Evolutionary conservation across 768 basidiomycete species (phyloP).

Genomic region (Xerocomus spinulosus): DNA sequence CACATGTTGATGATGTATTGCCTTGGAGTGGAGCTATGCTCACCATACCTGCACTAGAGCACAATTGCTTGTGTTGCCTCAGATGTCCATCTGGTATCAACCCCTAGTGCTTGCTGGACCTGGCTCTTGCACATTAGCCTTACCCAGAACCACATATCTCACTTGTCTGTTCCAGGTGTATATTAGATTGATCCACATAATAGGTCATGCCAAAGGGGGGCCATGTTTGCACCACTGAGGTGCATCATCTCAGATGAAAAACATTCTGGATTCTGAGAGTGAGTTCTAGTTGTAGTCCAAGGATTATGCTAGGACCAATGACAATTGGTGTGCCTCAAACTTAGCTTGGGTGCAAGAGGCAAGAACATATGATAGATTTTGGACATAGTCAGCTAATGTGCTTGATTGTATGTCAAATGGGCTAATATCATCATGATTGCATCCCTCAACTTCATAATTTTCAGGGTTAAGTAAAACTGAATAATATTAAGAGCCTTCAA

Average conservation of each 20-base stretch:
- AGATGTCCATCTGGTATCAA: not conserved
- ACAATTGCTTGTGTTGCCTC: not conserved
- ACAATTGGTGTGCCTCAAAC: not conserved
- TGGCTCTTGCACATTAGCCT: not conserved
- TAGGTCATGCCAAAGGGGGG: no score
- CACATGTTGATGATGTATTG: not conserved
- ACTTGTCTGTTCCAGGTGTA: no score
- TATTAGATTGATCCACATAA: no score
- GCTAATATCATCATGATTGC: slow-evolving; percentile 25
- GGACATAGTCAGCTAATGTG: not conserved
- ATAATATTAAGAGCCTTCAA: slow-evolving; percentile 31
- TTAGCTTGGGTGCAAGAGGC: not conserved
- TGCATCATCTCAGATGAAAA: no score
- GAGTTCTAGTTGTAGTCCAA: not conserved
- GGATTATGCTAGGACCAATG: not conserved
- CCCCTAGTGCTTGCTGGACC: not conserved
- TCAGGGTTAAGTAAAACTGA: slow-evolving; percentile 29
- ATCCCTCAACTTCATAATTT: slow-evolving; percentile 19
- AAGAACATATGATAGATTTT: not conserved
- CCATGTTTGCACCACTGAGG: no score
- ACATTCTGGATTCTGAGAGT: no score
- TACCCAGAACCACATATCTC: no score
- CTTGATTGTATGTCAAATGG: slow-evolving; percentile 4
- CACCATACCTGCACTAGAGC: not conserved
- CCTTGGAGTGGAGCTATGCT: not conserved